phyloP scores from a whole-genome alignment of 1,284 basidiomycete species.

The Trichosporon sp. region DNA sequence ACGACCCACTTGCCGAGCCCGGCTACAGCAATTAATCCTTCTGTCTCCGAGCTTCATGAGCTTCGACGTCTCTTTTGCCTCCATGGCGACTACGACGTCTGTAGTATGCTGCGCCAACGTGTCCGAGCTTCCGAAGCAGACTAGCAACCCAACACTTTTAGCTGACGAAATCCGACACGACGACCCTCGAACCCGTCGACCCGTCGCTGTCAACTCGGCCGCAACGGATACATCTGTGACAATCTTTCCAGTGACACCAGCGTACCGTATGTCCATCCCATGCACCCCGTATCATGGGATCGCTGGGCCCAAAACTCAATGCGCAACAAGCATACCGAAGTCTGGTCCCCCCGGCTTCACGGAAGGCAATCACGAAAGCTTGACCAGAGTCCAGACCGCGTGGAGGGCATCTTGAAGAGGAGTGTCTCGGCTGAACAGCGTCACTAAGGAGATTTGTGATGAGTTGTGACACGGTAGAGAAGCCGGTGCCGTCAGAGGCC shows the following conservation, averaged over 20 bases:
- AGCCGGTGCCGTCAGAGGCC: not conserved
- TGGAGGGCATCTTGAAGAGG: not conserved
- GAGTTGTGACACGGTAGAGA: not conserved
- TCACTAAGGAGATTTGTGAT: not conserved
- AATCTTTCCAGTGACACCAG: not conserved
- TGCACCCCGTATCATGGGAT: not conserved
- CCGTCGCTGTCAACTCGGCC: not conserved
- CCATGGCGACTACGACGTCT: not conserved
- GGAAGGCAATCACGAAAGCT: not conserved
- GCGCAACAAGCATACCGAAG: conserved; percentile 13
- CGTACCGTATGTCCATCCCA: not conserved
- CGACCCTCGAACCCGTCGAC: not conserved
- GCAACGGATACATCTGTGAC: not conserved
- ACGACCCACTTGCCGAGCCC: conserved; percentile 10
- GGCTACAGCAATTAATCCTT: conserved; percentile 2
- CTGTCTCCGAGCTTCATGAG: not conserved
- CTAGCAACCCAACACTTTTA: not conserved
- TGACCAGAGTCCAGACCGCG: not conserved
- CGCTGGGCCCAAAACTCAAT: not conserved
- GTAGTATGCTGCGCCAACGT: not conserved
- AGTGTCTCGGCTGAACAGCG: not conserved
- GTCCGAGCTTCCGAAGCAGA: conserved; percentile 3
- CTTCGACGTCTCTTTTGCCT: not conserved
- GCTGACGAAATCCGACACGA: not conserved
- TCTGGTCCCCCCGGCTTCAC: not conserved